Evolutionary conservation across 2,329 filamentous ascomycete species (phyloP), one percentile per base, ranked within the genome.

Genomic region (Rhynchosporium agropyri): DNA sequence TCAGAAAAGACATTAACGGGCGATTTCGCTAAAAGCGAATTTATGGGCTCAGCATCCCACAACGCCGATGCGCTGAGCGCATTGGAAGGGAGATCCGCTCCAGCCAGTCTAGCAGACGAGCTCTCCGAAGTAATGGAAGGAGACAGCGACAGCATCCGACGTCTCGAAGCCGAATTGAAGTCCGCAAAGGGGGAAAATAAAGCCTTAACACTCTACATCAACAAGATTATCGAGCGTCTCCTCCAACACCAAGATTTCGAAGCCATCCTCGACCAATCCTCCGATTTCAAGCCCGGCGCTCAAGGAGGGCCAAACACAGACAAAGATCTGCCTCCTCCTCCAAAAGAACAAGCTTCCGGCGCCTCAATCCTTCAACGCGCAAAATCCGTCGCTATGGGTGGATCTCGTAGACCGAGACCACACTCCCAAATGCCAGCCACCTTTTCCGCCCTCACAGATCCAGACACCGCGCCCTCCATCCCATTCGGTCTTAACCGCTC

Each of bases 191-290:
- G 97, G 75, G 89, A 97, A 80, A 98, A 99, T 81, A 98, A 98
- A 80, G 95, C 95, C 36, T 82, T 99, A 70, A 96, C 92, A 29
- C 82, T 98, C 68, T 99, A 99, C 80, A 97, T 99, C 81, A 97
- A 98, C 84, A 96, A 95, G 79, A 98, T 99, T 76, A 97, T 99
- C 75, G 95, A 95, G 76, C 90, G 95, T 62, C 85, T 99, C 50
- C 84, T 99, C 66, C 90, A 96, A 74, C 91, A 97, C 77, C 90
- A 96, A 73, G 93, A 96, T 69, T 98, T 97, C 70, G 94, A 99
- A 78, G 88, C 91, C 66, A 96, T 98, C 65, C 82, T 97, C 46
- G 92, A 96, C 74, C 90, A 91, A 76, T 90, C 89, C 8, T 85
- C 85, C 58, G 85, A 89, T 61, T 79, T 81, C 67, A 86, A 87